Evolutionary conservation across 2,329 filamentous ascomycete genomes (phyloP).

Genomic region (Rhynchosporium secalis): DNA sequence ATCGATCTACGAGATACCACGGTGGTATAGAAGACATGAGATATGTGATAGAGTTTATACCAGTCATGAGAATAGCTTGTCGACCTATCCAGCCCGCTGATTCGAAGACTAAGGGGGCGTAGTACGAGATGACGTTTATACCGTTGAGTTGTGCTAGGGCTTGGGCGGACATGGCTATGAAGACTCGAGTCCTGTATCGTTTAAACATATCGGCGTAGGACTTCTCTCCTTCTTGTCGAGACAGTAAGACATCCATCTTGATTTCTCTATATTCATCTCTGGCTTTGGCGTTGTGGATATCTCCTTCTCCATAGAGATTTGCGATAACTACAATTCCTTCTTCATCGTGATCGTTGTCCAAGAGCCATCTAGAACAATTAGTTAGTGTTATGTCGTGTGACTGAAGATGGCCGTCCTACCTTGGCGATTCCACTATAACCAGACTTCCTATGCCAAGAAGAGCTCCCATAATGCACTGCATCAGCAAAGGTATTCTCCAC

Average conservation of each 20-base stretch:
- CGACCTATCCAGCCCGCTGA: slow-evolving; percentile 94
- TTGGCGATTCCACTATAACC: slow-evolving; percentile 93
- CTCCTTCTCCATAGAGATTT: slow-evolving; percentile 92
- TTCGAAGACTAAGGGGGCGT: slow-evolving; percentile 94
- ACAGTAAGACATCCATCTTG: slow-evolving; percentile 94
- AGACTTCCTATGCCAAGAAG: slow-evolving; percentile 83
- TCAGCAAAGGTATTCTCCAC: slow-evolving; percentile 85
- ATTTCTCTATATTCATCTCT: slow-evolving; percentile 97
- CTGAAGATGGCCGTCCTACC: slow-evolving; percentile 50
- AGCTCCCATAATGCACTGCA: slow-evolving; percentile 94
- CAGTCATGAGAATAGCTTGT: slow-evolving; percentile 92
- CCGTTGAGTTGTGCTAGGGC: slow-evolving; percentile 94
- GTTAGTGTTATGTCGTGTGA: slow-evolving; percentile 19
- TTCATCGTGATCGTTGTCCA: slow-evolving; percentile 97
- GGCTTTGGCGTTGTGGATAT: slow-evolving; percentile 90
- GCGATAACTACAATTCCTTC: slow-evolving; percentile 98
- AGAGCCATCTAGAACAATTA: slow-evolving; percentile 72
- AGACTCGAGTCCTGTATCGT: slow-evolving; percentile 85
- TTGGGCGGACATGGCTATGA: slow-evolving; percentile 98
- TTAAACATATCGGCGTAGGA: slow-evolving; percentile 93
- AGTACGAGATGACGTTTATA: slow-evolving; percentile 99
- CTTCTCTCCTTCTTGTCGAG: slow-evolving; percentile 92
- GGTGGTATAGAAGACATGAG: slow-evolving; percentile 89
- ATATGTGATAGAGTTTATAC: slow-evolving; percentile 91
- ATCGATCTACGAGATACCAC: slow-evolving; percentile 94